Conservation (phyloP, 2,329 filamentous ascomycete species). For the Cytospora leucostoma region DNA sequence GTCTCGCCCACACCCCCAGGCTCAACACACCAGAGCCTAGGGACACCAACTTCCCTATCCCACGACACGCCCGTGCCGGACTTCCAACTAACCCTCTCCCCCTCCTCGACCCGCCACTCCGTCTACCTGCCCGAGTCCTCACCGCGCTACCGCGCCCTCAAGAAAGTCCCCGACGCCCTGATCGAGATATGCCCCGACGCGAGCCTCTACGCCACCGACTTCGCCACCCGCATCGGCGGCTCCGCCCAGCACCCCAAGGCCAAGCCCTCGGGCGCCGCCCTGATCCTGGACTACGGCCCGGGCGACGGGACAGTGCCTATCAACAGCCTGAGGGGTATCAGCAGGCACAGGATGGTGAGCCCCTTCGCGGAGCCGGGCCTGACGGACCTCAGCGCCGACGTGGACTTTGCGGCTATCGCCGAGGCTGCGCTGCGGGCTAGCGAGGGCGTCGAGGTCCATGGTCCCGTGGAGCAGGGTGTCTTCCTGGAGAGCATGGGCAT, state of each 20-base stretch:
- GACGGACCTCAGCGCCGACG: constrained; percentile 88
- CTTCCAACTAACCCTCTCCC: constrained; percentile 82
- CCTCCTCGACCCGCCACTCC: constrained; percentile 76
- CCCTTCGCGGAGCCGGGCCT: constrained; percentile 79
- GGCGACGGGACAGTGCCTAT: constrained; percentile 70
- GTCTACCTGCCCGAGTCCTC: constrained; percentile 83
- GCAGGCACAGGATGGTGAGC: constrained; percentile 71
- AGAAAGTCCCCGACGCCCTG: constrained; percentile 65
- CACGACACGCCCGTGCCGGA: constrained; percentile 65
- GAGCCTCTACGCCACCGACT: constrained; percentile 75
- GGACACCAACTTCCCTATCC: constrained; percentile 54
- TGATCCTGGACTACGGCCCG: constrained; percentile 96
- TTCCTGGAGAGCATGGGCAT: constrained; percentile 86
- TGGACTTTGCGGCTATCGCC: constrained; percentile 86
- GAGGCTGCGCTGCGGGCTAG: constrained; percentile 77
- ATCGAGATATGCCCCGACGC: constrained; percentile 92
- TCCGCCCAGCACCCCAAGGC: constrained; percentile 55
- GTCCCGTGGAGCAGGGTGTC: constrained; percentile 80
- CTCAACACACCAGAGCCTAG: constrained; percentile 54
- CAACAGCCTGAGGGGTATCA: constrained; percentile 90
- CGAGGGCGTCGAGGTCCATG: constrained; percentile 84
- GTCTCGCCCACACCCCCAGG: constrained; percentile 66
- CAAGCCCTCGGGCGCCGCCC: constrained; percentile 74
- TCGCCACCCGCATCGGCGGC: constrained; percentile 83
- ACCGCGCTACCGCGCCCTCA: constrained; percentile 74